These are phyloP conservation scores for Xerocomus potaroensis DNA, from an alignment of 768 basidiomycete genomes.

Conservation along the genomic window DNA sequence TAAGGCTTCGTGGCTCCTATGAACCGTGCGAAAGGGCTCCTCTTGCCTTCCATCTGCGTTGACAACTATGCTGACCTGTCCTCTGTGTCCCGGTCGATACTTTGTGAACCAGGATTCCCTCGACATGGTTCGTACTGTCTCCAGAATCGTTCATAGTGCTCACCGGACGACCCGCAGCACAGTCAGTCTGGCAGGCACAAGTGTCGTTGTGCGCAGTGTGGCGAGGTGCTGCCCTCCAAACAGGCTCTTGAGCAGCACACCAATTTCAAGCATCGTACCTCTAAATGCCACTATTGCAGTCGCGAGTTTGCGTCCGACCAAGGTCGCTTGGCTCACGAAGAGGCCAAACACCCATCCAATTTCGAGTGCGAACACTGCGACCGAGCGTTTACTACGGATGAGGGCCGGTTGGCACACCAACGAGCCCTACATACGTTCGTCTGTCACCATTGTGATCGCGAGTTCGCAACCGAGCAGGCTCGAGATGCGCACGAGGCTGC, in stretches of 20 bases:
- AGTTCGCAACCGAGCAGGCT: conserved; percentile 1
- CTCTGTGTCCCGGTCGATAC: conserved; percentile 13
- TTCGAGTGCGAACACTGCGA: conserved; percentile 15
- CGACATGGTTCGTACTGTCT: conserved; percentile 12
- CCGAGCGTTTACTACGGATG: conserved; percentile 1
- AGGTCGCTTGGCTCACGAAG: conserved; percentile 10
- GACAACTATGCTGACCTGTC: conserved; percentile 16
- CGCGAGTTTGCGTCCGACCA: not conserved
- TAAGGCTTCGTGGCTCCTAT: not conserved
- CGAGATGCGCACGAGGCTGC: not conserved
- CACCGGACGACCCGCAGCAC: conserved; percentile 11
- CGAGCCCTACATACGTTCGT: conserved; percentile 7
- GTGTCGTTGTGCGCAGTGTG: conserved; percentile 6
- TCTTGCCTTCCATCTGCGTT: too few relatives aligned
- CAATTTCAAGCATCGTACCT: conserved; percentile 4
- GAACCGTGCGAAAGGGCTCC: conserved; percentile 13
- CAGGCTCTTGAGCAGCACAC: conserved; percentile 16
- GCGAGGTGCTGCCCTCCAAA: conserved; percentile 1
- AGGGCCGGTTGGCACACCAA: conserved; percentile 1
- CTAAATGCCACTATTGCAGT: not conserved
- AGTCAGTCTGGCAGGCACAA: conserved; percentile 9
- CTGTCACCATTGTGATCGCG: conserved; percentile 4
- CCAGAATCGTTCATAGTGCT: not conserved
- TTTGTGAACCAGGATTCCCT: conserved; percentile 12
- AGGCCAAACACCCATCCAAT: conserved; percentile 2